These are phyloP conservation scores for Cyclostephanos tholiformis DNA, from an alignment of 108 stramenopile genomes.

Conservation along the genomic window DNA sequence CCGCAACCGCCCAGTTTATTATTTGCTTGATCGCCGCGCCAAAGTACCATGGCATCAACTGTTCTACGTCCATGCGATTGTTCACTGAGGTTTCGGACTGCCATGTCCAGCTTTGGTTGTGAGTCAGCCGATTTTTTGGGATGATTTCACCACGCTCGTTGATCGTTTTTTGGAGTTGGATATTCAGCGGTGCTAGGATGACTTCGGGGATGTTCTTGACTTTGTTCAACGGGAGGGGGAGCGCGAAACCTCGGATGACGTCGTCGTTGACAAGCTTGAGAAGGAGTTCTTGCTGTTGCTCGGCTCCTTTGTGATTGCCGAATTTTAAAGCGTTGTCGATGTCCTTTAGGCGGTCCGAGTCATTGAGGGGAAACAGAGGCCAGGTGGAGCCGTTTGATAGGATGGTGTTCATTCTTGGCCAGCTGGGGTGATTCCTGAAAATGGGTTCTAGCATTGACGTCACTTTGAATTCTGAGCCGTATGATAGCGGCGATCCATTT, in stretches of 20 bases:
- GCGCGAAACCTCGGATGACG: background rate
- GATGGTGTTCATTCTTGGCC: background rate
- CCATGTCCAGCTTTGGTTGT: background rate
- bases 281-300: background rate
- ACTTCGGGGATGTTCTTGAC: background rate
- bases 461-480: background rate
- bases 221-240: background rate
- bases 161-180: background rate
- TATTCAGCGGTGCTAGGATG: background rate
- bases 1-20: background rate
- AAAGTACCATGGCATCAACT: background rate
- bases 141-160: background rate
- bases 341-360: no score
- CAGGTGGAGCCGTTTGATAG: background rate
- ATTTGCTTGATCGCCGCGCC: background rate
- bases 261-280: background rate
- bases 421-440: background rate
- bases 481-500: background rate
- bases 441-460: background rate
- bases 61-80: background rate
- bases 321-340: background rate
- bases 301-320: no score
- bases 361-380: no score
- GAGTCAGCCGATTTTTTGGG: no score
- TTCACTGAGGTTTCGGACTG: background rate